Conservation (phyloP, 2,329 filamentous ascomycete genomes). For the Paraconiothyrium sp. region DNA sequence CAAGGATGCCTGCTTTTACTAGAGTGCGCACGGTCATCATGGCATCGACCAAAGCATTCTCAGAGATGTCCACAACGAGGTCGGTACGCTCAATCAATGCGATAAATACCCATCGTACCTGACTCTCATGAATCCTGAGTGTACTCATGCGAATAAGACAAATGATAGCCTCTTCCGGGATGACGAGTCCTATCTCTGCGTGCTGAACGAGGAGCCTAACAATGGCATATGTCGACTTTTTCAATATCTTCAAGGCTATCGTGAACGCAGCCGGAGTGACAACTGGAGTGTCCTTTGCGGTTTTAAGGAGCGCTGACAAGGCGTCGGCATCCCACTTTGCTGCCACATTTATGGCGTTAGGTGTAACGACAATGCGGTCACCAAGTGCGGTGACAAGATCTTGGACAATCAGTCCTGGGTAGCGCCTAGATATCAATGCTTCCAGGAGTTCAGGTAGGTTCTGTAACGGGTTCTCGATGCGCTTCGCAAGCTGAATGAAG, state of each 20-base stretch:
- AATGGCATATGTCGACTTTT: not conserved
- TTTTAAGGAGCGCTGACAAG: not conserved
- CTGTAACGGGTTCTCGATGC: not conserved
- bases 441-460: not conserved
- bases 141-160: not conserved
- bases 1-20: too few species aligned
- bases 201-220: not conserved
- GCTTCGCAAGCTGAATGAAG: not conserved
- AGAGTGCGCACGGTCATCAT: too few species aligned
- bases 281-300: not conserved
- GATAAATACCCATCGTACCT: not conserved
- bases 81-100: not conserved
- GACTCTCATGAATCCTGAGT: not conserved
- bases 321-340: conserved; percentile 1
- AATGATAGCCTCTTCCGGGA: not conserved
- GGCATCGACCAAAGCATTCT: rapidly evolving
- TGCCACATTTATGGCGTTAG: not conserved
- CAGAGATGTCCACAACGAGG: not conserved
- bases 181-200: not conserved
- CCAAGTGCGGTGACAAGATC: not conserved
- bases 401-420: not conserved
- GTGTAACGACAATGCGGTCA: not conserved
- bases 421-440: not conserved
- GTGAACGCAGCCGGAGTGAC: not conserved
- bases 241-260: not conserved